phyloP scores from a whole-genome alignment of 352 stramenopile species.

The Thraustochytrium sp. region DNA sequence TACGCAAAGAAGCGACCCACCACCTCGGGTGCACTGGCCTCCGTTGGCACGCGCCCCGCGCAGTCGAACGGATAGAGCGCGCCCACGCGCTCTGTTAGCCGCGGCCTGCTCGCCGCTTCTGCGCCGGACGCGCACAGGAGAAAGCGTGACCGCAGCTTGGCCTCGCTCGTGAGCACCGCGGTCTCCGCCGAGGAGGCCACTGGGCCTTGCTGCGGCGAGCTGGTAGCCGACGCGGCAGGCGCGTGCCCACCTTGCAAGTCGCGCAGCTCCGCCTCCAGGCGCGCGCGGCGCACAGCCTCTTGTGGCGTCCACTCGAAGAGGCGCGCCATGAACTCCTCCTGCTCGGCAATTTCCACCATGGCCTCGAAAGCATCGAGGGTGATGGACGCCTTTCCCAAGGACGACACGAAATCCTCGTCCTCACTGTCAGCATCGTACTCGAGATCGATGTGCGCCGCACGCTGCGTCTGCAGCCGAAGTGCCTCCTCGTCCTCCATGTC shows the following conservation, averaged over 20 bases:
- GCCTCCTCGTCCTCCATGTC: slow-evolving; percentile 10
- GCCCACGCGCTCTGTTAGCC: neutral
- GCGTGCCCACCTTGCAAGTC: too few relatives aligned
- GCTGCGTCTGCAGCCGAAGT: neutral
- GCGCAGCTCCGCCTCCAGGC: neutral
- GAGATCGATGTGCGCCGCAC: neutral
- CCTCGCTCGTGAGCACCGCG: neutral
- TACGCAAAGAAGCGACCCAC: neutral
- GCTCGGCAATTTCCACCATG: slow-evolving; percentile 24
- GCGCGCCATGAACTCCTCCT: slow-evolving; percentile 5
- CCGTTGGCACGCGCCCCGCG: neutral
- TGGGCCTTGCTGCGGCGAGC: too few relatives aligned
- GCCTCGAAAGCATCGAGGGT: slow-evolving; percentile 6
- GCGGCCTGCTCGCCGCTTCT: neutral
- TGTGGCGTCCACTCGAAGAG: neutral
- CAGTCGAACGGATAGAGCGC: slow-evolving; percentile 17
- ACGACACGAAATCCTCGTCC: neutral
- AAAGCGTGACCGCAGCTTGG: neutral
- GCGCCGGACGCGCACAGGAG: neutral
- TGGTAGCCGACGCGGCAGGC: too few relatives aligned
- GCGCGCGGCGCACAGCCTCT: neutral
- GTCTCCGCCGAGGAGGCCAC: too few relatives aligned
- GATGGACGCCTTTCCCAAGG: neutral
- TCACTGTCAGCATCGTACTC: slow-evolving; percentile 37
- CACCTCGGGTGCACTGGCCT: neutral